These are phyloP conservation scores for Rheum nobile DNA, from an alignment of 148 eudicot genomes.

Conservation along the genomic window DNA sequence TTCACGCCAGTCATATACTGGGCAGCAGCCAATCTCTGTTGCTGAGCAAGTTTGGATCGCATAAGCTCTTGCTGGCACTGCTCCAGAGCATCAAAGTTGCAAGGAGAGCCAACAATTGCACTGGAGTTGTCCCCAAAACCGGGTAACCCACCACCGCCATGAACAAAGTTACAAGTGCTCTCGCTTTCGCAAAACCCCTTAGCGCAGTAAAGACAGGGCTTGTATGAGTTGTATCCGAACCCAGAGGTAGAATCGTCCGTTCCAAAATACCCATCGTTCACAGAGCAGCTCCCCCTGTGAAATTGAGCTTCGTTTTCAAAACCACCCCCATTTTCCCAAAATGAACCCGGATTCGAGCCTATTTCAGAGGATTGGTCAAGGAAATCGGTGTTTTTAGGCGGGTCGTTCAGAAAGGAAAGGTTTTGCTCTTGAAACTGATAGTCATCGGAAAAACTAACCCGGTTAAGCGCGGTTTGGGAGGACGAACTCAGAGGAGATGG, in stretches of 20 bases:
- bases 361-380: slow-evolving; percentile 23
- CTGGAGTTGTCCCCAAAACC: slow-evolving; percentile 14
- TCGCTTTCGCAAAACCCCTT: slow-evolving; percentile 75
- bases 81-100: slow-evolving; percentile 39
- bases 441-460: slow-evolving; percentile 15
- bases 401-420: slow-evolving; percentile 25
- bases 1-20: slow-evolving; percentile 43
- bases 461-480: slow-evolving; percentile 14
- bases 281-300: slow-evolving; percentile 57
- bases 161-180: slow-evolving; percentile 44
- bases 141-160: slow-evolving; percentile 20
- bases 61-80: slow-evolving; percentile 34
- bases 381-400: slow-evolving; percentile 26
- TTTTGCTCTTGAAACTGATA: slow-evolving; percentile 19
- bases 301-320: slow-evolving; percentile 11
- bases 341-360: slow-evolving; percentile 33
- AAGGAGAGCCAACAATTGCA: slow-evolving; percentile 32
- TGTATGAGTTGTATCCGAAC: slow-evolving; percentile 47
- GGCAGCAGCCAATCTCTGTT: slow-evolving; percentile 45
- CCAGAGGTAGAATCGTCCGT: slow-evolving; percentile 36
- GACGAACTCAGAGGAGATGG: slow-evolving; percentile 16
- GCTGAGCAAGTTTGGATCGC: slow-evolving; percentile 47
- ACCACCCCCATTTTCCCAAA: slow-evolving; percentile 15
- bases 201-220: slow-evolving; percentile 55
- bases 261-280: slow-evolving; percentile 48